Percentiles rank a stretch among this genome's conserved stretches.
Conservation (phyloP, 306 rosid genomes). For the Aeschynomene evenia region DNA sequence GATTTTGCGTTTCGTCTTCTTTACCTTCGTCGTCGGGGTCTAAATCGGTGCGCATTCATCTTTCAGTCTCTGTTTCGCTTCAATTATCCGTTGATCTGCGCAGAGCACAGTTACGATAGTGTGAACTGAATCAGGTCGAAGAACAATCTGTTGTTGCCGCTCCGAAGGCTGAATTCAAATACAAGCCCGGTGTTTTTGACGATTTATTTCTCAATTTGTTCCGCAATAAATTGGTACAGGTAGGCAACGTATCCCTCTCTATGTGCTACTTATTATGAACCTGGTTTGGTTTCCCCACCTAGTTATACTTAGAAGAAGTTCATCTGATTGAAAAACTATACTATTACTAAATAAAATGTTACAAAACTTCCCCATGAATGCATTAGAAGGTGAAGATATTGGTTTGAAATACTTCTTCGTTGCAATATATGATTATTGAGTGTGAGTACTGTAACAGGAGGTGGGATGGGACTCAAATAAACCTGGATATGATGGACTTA, state of each 20-base stretch:
- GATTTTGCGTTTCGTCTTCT: conserved; percentile 37
- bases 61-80: background rate
- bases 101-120: background rate
- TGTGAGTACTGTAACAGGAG: conserved; percentile 40
- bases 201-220: conserved; percentile 74
- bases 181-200: conserved; percentile 60
- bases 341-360: background rate
- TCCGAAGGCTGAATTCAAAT: conserved; percentile 45
- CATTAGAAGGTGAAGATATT: background rate
- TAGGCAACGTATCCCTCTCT: background rate
- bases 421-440: conserved; percentile 8
- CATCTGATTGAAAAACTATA: no score
- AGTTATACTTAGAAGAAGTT: no score
- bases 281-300: background rate
- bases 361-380: background rate
- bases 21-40: conserved; percentile 40
- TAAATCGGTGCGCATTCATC: conserved; percentile 40
- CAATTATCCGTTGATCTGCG: background rate
- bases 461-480: conserved; percentile 87
- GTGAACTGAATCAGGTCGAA: conserved; percentile 39
- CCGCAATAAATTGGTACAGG: conserved; percentile 80
- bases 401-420: background rate
- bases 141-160: conserved; percentile 28
- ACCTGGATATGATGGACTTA: conserved; percentile 82
- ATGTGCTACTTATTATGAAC: background rate